A percentile compares a stretch with the other conserved stretches of the same genome.
Conservation (phyloP, 768 basidiomycete genomes). For the Pulveroboletus ravenelii region DNA sequence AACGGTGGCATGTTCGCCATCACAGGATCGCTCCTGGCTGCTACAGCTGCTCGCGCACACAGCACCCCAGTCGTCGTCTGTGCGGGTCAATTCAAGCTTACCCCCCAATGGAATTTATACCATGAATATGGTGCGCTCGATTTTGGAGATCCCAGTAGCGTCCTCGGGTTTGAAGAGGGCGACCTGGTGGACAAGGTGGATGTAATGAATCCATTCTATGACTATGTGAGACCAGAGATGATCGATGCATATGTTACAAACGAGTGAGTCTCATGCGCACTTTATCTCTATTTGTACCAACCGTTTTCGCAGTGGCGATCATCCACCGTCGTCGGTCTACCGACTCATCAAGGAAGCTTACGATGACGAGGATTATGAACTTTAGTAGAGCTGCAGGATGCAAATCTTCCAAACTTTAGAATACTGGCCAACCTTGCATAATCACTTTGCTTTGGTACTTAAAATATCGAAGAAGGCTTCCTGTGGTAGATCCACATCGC, state of each 20-base stretch:
- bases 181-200: conserved; percentile 82
- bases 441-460: conserved; percentile 45
- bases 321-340: conserved; percentile 92
- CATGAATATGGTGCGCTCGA: conserved; percentile 82
- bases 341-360: conserved; percentile 91
- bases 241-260: conserved; percentile 95
- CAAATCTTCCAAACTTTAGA: not conserved
- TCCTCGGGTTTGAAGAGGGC: conserved; percentile 72
- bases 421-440: not conserved
- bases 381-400: conserved; percentile 29
- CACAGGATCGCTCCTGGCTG: conserved; percentile 78
- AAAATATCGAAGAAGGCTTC: conserved; percentile 94
- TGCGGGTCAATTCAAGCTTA: conserved; percentile 95
- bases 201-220: conserved; percentile 93
- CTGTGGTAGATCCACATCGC: conserved; percentile 86
- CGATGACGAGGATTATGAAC: conserved; percentile 88
- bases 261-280: conserved; percentile 59
- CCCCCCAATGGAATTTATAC: conserved; percentile 85
- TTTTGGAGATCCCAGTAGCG: conserved; percentile 66
- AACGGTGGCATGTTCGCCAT: conserved; percentile 95
- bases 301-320: conserved; percentile 68
- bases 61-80: conserved; percentile 91
- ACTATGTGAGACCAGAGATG: conserved; percentile 90
- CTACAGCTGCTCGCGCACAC: conserved; percentile 83
- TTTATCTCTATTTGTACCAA: conserved; percentile 4